Evolutionary conservation across 192 early-diverging fungal species (phyloP), one percentile per base, ranked within the genome.

Genomic region (Umbelopsis ramanniana): DNA sequence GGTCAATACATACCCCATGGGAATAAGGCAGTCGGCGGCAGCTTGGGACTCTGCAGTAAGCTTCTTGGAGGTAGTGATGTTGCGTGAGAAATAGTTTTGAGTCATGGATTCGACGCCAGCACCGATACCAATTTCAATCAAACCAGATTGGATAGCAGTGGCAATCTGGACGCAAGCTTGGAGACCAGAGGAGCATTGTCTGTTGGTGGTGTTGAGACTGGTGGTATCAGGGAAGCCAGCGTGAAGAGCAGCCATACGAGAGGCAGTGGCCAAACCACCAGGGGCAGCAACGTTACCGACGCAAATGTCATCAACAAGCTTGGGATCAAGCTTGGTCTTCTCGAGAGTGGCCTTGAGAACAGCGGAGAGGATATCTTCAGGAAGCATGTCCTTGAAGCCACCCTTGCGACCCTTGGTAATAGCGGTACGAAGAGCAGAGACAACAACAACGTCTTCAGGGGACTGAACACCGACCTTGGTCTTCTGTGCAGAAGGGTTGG

Each of bases 31-130:
- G 83, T 97, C 94, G 47, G 90, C 91, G 68, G 89, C 91, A 54
- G 90, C 82, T 19, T 82, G 84, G 68, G 78, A 89, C 19, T 69
- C 69, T 10, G 87, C 89, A 69, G 91, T 85, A 54, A 98, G 91
- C 67, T 89, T 88, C 50, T 93, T 90, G 66, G 91, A 93, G 45
- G 87, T 84, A 46, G 93, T 87, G 86, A 96, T 88, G 76, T 92
- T 88, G 52, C 79, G 79, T 17, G 93, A 71, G 21, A 91, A 91
- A 73, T 97, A 96, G 82, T 94, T 89, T 79, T 92, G 86, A 70
- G 93, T 90, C 95, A 97, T 97, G 83, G 92, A 93, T 77, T 96
- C 95, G 24, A 97, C 93, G 79, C 95, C 95, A 53, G 95, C 95
- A 57, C 96, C 95, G 75, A 98, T 95, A 72, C 96, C 96, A 66